phyloP scores from a whole-genome alignment of 2,329 filamentous ascomycete genomes.

The Ceratocystis ficicola region DNA sequence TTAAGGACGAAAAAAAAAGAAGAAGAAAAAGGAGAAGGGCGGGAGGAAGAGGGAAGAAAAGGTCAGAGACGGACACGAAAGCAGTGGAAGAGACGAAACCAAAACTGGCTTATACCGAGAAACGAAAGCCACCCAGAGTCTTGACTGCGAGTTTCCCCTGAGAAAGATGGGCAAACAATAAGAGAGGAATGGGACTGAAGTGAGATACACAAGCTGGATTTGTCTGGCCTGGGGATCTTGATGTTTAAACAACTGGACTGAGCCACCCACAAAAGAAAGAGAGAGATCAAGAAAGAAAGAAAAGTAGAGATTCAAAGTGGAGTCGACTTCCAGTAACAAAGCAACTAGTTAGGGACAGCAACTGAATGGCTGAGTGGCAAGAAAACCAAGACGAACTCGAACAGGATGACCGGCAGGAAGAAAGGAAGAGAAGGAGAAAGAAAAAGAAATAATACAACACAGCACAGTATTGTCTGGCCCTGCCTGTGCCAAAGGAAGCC shows the following conservation, averaged over 20 bases:
- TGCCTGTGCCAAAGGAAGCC: neutral
- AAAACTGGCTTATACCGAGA: neutral
- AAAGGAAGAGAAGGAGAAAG: neutral
- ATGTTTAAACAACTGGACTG: slow-evolving; percentile 8
- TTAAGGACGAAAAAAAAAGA: neutral
- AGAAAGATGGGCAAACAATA: neutral
- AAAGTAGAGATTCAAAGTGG: neutral
- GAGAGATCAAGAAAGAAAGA: neutral
- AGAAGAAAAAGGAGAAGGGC: neutral
- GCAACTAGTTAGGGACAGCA: neutral
- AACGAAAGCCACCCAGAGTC: neutral
- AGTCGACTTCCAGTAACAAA: neutral
- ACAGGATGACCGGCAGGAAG: too few species aligned
- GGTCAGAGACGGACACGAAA: neutral
- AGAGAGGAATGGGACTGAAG: neutral
- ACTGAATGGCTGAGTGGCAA: neutral
- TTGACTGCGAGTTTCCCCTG: neutral
- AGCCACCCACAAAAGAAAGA: neutral
- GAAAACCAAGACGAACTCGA: neutral
- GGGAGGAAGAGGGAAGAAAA: neutral
- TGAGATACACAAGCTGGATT: neutral
- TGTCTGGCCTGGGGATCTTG: neutral
- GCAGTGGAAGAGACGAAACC: neutral
- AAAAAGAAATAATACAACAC: neutral
- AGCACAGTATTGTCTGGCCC: neutral